A percentile compares a stretch with the other conserved stretches of the same genome.
Conservation (phyloP, 164 flowering plant species). For the Paratinospora sagittata region DNA sequence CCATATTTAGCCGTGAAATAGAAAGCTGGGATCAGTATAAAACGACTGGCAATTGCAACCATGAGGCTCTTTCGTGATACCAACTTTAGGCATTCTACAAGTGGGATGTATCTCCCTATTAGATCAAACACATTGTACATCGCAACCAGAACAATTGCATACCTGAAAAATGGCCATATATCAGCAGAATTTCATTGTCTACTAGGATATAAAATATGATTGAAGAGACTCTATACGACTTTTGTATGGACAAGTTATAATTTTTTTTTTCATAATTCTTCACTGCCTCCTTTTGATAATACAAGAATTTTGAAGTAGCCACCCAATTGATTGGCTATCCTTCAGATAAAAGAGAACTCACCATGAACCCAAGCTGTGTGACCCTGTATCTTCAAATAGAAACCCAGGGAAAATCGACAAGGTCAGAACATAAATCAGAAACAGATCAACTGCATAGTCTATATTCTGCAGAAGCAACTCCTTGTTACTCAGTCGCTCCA, state of each 20-base stretch:
- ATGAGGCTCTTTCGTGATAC: constrained; percentile 43
- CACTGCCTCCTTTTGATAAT: not conserved
- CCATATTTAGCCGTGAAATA: constrained; percentile 74
- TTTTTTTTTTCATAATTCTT: not conserved
- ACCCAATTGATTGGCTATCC: not conserved
- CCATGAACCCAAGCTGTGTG: constrained; percentile 70
- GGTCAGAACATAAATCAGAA: constrained; percentile 56
- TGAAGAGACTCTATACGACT: too few relatives aligned
- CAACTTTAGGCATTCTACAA: constrained; percentile 37
- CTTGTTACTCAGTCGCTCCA: constrained; percentile 48
- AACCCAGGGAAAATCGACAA: constrained; percentile 82
- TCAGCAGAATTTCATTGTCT: not conserved
- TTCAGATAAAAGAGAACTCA: constrained; percentile 18
- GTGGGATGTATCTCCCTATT: constrained; percentile 59
- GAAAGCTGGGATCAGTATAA: constrained; percentile 65
- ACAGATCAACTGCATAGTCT: constrained; percentile 53
- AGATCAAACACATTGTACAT: constrained; percentile 66
- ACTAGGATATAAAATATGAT: not conserved
- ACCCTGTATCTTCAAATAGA: constrained; percentile 71
- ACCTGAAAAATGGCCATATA: constrained; percentile 33
- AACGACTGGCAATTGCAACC: constrained; percentile 39
- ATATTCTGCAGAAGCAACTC: constrained; percentile 46
- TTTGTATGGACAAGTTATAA: too few relatives aligned
- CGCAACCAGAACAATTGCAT: constrained; percentile 67
- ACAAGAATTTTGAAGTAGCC: not conserved